Conservation (phyloP, 352 stramenopile species). For the Aphanomyces cochlioides region DNA sequence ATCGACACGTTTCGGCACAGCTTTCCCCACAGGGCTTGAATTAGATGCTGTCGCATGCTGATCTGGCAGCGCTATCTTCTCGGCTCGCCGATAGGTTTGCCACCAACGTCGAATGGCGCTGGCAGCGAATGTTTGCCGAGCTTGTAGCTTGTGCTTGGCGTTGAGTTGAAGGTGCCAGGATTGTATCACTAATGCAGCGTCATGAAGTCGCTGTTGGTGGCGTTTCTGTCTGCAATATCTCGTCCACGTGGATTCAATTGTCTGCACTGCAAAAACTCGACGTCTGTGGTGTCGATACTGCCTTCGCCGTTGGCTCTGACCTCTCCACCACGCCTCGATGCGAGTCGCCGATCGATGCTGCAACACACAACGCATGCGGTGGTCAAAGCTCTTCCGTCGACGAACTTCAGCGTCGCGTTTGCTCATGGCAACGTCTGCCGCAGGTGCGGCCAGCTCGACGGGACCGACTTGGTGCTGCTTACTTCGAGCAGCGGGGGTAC, state of each 20-base stretch:
- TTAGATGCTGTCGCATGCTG: too few species aligned
- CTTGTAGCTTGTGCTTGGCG: too few species aligned
- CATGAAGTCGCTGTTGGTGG: too few species aligned
- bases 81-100: background rate
- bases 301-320: background rate
- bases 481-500: too few species aligned
- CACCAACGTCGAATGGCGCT: background rate
- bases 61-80: background rate
- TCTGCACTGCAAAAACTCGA: slow-evolving; percentile 4
- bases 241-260: background rate
- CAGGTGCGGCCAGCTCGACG: too few species aligned
- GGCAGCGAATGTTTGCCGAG: background rate
- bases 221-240: background rate
- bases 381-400: slow-evolving; percentile 1
- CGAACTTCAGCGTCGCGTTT: background rate
- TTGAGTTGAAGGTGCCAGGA: too few species aligned
- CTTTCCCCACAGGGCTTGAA: too few species aligned
- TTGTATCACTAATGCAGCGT: too few species aligned
- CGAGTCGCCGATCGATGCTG: background rate
- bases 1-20: too few species aligned
- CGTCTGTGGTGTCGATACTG: background rate
- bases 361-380: slow-evolving; percentile 10
- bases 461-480: too few species aligned
- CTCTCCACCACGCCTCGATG: slow-evolving; percentile 11
- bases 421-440: background rate